A percentile compares a stretch with the other conserved stretches of the same genome.
These are phyloP conservation scores for Epipyxis sp. DNA, from an alignment of 108 stramenopile genomes.

Conservation along the genomic window DNA sequence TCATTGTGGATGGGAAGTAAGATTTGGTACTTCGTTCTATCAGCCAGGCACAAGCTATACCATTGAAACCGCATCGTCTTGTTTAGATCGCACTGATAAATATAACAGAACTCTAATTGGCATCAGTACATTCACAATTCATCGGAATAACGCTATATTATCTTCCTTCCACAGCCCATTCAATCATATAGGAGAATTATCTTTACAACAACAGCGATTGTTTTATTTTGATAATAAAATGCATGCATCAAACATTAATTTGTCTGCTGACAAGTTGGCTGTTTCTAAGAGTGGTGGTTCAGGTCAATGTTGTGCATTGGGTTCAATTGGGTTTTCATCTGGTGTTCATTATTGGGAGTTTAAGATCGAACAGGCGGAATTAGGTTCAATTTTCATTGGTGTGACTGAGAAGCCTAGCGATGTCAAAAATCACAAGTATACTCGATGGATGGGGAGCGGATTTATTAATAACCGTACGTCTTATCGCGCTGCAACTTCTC, in stretches of 20 bases:
- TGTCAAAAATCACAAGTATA: neutral
- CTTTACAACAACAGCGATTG: neutral
- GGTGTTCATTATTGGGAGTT: conserved; percentile 95
- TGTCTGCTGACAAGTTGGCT: neutral
- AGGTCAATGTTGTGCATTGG: conserved; percentile 27
- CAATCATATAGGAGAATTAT: neutral
- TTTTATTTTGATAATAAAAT: neutral
- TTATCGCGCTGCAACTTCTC: neutral
- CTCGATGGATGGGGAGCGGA: conserved; percentile 53
- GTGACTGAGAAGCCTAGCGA: conserved; percentile 77
- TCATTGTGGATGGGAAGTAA: conserved; percentile 20
- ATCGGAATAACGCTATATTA: too few relatives aligned
- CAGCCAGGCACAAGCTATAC: conserved; percentile 35
- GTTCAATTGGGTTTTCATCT: conserved; percentile 49
- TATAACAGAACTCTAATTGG: too few relatives aligned
- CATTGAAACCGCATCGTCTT: neutral
- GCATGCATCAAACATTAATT: neutral
- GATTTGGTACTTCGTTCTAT: conserved; percentile 30
- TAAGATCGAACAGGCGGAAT: conserved; percentile 80
- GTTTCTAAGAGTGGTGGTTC: neutral
- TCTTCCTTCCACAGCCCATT: neutral
- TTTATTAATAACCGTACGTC: conserved; percentile 89
- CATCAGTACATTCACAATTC: too few relatives aligned
- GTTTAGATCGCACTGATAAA: neutral
- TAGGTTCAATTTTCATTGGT: conserved; percentile 84